These are phyloP conservation scores for Vaccinium myrtillus DNA, from an alignment of 148 eudicot species.

Conservation along the genomic window DNA sequence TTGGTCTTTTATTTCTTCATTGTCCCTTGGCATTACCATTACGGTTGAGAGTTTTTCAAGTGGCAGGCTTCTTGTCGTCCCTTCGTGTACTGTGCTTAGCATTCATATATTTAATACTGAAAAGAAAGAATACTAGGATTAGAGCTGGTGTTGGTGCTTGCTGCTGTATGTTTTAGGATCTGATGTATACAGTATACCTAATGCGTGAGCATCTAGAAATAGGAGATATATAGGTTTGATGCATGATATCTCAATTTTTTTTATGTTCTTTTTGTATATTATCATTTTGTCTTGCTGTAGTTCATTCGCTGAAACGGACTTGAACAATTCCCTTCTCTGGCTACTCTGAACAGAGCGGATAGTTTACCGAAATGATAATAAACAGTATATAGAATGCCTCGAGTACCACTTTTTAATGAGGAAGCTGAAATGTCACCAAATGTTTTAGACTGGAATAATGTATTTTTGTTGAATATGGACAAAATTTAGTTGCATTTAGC, in stretches of 20 bases:
- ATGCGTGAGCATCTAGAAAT: neutral
- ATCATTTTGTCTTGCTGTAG: neutral
- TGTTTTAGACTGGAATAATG: neutral
- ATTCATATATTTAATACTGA: neutral
- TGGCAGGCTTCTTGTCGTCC: neutral
- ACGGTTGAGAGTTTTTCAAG: neutral
- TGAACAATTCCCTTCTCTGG: neutral
- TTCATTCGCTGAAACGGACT: neutral
- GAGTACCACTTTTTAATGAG: neutral
- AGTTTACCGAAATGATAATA: neutral
- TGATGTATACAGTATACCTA: neutral
- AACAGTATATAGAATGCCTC: neutral
- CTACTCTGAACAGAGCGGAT: neutral
- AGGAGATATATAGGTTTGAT: neutral
- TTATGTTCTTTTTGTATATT: neutral
- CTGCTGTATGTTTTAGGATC: neutral
- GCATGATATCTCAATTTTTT: neutral
- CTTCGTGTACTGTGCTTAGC: neutral
- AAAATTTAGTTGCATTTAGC: neutral
- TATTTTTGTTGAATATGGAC: neutral
- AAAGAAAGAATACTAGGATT: neutral
- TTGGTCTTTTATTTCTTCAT: neutral
- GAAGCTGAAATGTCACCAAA: neutral
- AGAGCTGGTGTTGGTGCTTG: neutral
- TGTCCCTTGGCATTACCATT: neutral